These are phyloP conservation scores for Cynara cardunculus DNA, from an alignment of 129 eudicot genomes.

Conservation along the genomic window DNA sequence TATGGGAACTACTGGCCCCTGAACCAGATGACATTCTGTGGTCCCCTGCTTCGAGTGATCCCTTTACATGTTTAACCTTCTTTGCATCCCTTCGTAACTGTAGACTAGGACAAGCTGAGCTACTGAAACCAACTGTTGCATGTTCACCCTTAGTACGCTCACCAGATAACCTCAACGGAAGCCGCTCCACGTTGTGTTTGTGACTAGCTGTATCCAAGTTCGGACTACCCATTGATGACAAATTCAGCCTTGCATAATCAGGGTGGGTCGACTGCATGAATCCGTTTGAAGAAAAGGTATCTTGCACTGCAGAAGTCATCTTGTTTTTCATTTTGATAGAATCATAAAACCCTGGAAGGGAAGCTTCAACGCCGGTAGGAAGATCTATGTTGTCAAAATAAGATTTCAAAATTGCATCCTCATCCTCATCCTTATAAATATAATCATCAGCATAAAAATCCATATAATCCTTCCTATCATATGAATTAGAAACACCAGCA, in stretches of 20 bases:
- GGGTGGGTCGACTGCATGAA: background rate
- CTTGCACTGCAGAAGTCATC: slow-evolving; percentile 62
- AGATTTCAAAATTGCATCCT: slow-evolving; percentile 54
- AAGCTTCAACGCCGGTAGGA: slow-evolving; percentile 60
- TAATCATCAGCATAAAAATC: slow-evolving; percentile 36
- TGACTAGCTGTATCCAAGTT: too few species aligned
- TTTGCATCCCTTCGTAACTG: slow-evolving; percentile 2
- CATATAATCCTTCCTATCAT: slow-evolving; percentile 36
- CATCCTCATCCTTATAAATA: slow-evolving; percentile 47
- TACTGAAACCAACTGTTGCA: background rate
- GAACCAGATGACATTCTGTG: slow-evolving; percentile 6
- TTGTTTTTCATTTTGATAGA: background rate
- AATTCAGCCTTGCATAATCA: background rate
- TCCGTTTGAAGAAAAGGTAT: slow-evolving; percentile 22
- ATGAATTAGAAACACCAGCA: slow-evolving; percentile 27
- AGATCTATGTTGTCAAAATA: slow-evolving; percentile 67
- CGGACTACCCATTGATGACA: background rate
- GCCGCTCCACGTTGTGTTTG: too few species aligned
- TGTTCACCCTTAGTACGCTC: slow-evolving; percentile 9
- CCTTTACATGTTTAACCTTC: slow-evolving; percentile 8
- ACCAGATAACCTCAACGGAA: too few species aligned
- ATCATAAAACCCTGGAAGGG: slow-evolving; percentile 46
- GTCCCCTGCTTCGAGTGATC: background rate
- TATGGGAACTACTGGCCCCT: background rate
- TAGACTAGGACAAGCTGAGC: background rate